Evolutionary conservation across 495 filamentous ascomycete genomes (phyloP), one percentile per base, ranked within the genome.

Genomic region (Penicillium desertorum): DNA sequence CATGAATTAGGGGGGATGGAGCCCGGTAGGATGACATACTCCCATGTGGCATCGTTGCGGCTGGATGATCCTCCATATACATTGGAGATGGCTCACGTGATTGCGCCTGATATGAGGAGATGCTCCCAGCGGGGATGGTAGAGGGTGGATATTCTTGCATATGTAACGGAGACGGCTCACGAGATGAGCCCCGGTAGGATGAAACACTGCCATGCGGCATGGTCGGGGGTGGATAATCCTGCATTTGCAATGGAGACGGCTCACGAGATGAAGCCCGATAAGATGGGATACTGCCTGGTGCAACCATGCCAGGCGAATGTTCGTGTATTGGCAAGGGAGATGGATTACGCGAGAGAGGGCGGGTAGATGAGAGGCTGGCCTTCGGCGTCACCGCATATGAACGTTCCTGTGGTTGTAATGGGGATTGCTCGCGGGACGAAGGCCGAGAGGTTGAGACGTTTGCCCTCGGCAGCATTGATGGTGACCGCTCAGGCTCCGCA

Each of bases 401-500:
- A 36, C 42, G 51, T 37, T 59, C 42, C 34, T 51, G 48, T 8
- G 55, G 17, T 19, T 55, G 53, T 32, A 46, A 57, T 19, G 76
- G 74, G 11, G 74, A 71, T 16, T 73, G 63, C 36, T 76, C 70
- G 0, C 73, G 69, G 12, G 71, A 76, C 4, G 72, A 66, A 7
- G 59, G 64, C 16, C 60, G 60, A 16, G 71, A 67, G 2, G 68
- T 63, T 5, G 70, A 68, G 2, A 66, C 60, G 46, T 62, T 66
- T 25, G 63, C 59, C 39, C 59, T 56, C 5, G 65, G 66, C 36
- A 71, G 60, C 30, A 70, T 61, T 11, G 78, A 76, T 16, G 72
- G 62, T 16, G 67, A 62, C 19, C 58, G 45, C 17, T 69, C 64
- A 7, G 59, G 57, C 39, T 72, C 71, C n/a, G 61, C 46, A 1